A percentile compares a stretch with the other conserved stretches of the same genome.
phyloP scores from a whole-genome alignment of 2,329 filamentous ascomycete genomes.

The Byssothecium circinans region DNA sequence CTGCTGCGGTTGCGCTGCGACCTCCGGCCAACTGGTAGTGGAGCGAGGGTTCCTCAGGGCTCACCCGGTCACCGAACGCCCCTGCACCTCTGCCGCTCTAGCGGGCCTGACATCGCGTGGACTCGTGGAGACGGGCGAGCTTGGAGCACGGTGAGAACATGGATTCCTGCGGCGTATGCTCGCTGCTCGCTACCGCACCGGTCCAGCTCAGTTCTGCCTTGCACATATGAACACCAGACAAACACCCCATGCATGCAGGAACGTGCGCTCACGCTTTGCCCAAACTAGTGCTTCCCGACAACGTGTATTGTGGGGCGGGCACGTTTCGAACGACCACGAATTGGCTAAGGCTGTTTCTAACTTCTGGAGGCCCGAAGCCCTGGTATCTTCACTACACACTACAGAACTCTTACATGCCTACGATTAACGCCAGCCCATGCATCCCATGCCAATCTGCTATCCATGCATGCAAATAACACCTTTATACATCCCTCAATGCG shows the following conservation, averaged over 20 bases:
- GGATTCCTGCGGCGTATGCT: too few species aligned
- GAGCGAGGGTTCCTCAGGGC: too few species aligned
- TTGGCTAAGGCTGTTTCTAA: neutral
- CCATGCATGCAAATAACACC: neutral
- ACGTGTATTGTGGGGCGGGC: neutral
- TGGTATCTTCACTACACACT: neutral
- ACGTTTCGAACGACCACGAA: neutral
- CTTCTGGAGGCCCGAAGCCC: neutral
- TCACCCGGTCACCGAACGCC: neutral
- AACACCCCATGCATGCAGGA: too few species aligned
- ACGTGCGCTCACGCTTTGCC: slow-evolving; percentile 5
- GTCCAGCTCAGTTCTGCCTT: too few species aligned
- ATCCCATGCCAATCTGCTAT: neutral
- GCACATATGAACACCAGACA: too few species aligned
- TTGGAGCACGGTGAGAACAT: too few species aligned
- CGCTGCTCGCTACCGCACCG: too few species aligned
- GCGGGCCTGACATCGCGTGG: neutral
- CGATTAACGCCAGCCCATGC: neutral
- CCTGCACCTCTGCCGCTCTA: neutral
- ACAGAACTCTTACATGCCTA: neutral
- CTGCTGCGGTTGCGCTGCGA: too few species aligned
- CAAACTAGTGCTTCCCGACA: neutral
- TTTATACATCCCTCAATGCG: slow-evolving; percentile 25
- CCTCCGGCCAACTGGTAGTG: too few species aligned
- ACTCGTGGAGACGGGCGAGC: too few species aligned